Percentiles rank a stretch among this genome's conserved stretches.
These are phyloP conservation scores for Trichoderma pleuroti DNA, from an alignment of 2,329 filamentous ascomycete genomes.

Conservation along the genomic window DNA sequence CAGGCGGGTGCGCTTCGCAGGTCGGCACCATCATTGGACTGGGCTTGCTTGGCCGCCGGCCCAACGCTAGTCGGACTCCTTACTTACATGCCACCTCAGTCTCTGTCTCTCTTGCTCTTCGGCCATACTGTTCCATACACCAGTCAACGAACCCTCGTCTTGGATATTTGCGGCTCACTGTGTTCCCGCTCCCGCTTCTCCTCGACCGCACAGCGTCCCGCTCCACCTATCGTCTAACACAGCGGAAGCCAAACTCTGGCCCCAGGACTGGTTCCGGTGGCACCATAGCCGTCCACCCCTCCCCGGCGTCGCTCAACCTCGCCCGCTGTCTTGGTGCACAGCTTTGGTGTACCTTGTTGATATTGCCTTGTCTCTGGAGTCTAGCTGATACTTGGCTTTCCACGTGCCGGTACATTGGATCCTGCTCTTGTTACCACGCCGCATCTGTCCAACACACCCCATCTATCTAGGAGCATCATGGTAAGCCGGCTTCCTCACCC, in stretches of 20 bases:
- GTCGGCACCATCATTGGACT: slow-evolving; percentile 15
- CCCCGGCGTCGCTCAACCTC: slow-evolving; percentile 32
- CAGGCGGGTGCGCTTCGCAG: slow-evolving; percentile 12
- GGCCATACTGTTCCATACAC: slow-evolving; percentile 2
- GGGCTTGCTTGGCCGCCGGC: neutral
- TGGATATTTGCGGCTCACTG: slow-evolving; percentile 24
- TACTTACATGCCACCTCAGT: slow-evolving; percentile 28
- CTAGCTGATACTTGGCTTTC: slow-evolving; percentile 35
- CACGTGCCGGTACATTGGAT: slow-evolving; percentile 38
- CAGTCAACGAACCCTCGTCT: slow-evolving; percentile 17
- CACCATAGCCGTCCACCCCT: slow-evolving; percentile 35
- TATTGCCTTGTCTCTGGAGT: slow-evolving; percentile 33
- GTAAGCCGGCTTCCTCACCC: slow-evolving; percentile 44
- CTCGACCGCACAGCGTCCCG: slow-evolving; percentile 22
- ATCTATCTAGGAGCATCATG: slow-evolving; percentile 44
- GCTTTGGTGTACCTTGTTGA: slow-evolving; percentile 28
- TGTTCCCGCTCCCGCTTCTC: slow-evolving; percentile 21
- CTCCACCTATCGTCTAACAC: slow-evolving; percentile 28
- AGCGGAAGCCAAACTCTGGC: slow-evolving; percentile 28
- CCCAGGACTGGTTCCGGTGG: slow-evolving; percentile 34
- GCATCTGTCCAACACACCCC: slow-evolving; percentile 38
- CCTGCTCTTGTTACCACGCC: slow-evolving; percentile 30
- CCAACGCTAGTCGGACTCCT: slow-evolving; percentile 24
- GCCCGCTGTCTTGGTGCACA: slow-evolving; percentile 28
- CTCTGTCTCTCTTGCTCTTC: slow-evolving; percentile 24